A percentile compares a stretch with the other conserved stretches of the same genome.
phyloP scores from a whole-genome alignment of 768 basidiomycete genomes.

The Mycena kentingensis region DNA sequence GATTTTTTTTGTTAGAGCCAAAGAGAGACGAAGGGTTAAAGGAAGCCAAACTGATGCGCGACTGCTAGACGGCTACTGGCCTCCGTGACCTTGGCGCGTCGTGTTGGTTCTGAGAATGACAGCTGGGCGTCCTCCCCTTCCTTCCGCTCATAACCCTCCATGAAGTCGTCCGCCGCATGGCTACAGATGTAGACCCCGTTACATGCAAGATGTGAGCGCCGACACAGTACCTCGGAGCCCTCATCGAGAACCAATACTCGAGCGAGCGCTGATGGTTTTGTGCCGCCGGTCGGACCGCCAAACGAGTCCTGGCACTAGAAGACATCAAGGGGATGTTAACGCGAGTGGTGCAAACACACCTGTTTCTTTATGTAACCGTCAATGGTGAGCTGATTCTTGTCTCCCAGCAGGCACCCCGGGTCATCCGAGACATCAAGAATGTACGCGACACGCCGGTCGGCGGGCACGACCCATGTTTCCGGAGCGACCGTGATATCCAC shows the following conservation, averaged over 20 bases:
- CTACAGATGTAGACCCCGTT: background rate
- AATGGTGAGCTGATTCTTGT: background rate
- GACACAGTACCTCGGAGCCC: background rate
- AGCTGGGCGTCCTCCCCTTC: background rate
- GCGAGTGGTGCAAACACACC: too few relatives aligned
- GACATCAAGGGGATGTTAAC: too few relatives aligned
- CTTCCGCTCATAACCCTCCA: background rate
- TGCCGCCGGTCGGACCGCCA: background rate
- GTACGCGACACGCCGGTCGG: background rate
- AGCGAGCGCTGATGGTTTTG: background rate
- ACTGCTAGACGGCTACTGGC: background rate
- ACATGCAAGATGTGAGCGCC: background rate
- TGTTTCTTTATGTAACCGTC: background rate
- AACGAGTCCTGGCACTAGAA: slow-evolving; percentile 5
- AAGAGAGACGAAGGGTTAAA: too few relatives aligned
- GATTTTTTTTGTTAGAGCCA: too few relatives aligned
- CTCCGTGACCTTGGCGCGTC: background rate
- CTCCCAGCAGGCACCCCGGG: background rate
- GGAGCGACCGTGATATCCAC: background rate
- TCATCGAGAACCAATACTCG: background rate
- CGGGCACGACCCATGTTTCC: background rate
- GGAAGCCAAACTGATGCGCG: background rate
- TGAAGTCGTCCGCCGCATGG: too few relatives aligned
- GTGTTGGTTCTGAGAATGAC: background rate
- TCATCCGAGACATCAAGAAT: background rate